Base-by-base conservation (phyloP, 345 rosid genomes). In the Brassica rapa region DNA sequence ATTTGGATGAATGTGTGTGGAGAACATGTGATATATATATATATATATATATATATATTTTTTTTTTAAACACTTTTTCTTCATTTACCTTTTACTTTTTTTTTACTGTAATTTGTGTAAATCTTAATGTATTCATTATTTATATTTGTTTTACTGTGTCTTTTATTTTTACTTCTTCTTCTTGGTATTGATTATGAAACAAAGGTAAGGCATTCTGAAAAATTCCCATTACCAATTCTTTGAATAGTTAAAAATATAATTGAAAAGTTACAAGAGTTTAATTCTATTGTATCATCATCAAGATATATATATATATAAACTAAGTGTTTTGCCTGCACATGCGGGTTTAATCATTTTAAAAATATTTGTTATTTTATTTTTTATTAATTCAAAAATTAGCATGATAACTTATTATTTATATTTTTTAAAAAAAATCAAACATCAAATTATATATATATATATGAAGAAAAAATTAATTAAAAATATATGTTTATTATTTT, bases 1-100 rank as follows among this genome's bases (percentile, higher is more conserved):
- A 51, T 68, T 74, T 21, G 60, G 66, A 73, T 80, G 75, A 62
- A 72, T 80, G 79, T 68, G 79, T 68, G 75, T 46, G 70, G 70
- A 53, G 60, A 61, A 16, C 68, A 73, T 73, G 78, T 79, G 78
- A 79, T 79, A 61, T 73, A 66, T 59, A 33, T 62, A 24, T 24
- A 27, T 27, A 27, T 27, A 27, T 27, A 27, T 73, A 66, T 59
- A 33, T 62, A 24, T 24, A 27, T 27, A 27, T 27, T 2, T 3
- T 19, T 19, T 19, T 19, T 19, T 19, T 19, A 19, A 27, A 61
- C 23, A 62, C 23, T 70, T 62, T 80, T 19, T 53, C 8, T 53
- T 7, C n/a, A 51, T 51, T 53, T 56, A 19, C 56, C 49, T 41
- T 41, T 39, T 39, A 39, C 12, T 10, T 55, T 55, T 16, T 6